These are phyloP conservation scores for Monosporascus cannonballus DNA, from an alignment of 2,329 filamentous ascomycete species.

Conservation along the genomic window DNA sequence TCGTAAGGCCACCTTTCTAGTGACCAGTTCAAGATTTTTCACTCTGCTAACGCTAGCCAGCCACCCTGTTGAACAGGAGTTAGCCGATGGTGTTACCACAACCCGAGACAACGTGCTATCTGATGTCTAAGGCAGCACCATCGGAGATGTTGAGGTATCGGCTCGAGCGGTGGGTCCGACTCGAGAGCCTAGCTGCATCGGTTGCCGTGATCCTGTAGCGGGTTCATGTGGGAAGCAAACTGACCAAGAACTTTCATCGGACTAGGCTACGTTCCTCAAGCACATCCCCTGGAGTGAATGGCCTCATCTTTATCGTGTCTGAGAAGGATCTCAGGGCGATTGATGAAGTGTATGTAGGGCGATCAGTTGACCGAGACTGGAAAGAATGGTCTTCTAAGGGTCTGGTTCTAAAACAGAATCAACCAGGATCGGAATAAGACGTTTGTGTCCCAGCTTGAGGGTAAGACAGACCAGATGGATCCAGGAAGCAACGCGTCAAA, in stretches of 20 bases:
- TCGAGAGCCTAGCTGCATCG: not conserved
- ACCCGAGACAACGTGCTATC: not conserved
- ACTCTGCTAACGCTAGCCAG: too few relatives aligned
- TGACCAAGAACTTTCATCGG: constrained; percentile 8
- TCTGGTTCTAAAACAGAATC: not conserved
- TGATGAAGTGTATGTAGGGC: not conserved
- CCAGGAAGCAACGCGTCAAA: not conserved
- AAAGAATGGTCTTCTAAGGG: not conserved
- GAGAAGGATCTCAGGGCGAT: not conserved
- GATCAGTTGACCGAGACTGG: not conserved
- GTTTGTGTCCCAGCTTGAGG: not conserved
- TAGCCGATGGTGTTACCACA: not conserved
- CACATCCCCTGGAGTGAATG: not conserved
- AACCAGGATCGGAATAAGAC: not conserved
- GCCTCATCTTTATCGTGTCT: not conserved
- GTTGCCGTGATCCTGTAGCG: not conserved
- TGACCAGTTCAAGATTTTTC: not conserved
- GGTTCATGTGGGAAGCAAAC: not conserved
- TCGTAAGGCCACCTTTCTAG: not conserved
- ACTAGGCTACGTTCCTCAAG: not conserved
- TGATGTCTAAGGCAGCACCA: not conserved
- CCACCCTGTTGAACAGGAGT: not conserved
- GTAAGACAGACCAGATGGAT: not conserved
- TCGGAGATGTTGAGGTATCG: not conserved
- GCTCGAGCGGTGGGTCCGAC: not conserved